Percentiles rank a stretch among this genome's conserved stretches.
Evolutionary conservation across 2,329 filamentous ascomycete genomes (phyloP).

Genomic region (Diplodia mutila): DNA sequence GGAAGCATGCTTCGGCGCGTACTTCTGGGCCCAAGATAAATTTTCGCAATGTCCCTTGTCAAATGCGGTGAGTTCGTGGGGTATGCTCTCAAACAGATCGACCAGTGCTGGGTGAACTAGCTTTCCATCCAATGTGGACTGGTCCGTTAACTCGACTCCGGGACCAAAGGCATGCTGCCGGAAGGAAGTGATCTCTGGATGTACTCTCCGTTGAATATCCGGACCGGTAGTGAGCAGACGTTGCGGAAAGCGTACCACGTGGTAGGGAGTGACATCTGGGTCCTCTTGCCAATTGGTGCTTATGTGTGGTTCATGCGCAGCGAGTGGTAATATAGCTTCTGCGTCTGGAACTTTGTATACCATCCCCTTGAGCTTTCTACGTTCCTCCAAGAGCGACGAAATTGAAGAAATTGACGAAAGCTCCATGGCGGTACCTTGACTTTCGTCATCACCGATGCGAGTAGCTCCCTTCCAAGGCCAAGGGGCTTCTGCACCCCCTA

Average conservation of each 20-base stretch:
- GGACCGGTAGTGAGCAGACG: slow-evolving; percentile 42
- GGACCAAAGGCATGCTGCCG: background rate
- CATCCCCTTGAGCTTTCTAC: slow-evolving; percentile 47
- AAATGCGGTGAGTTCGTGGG: slow-evolving; percentile 71
- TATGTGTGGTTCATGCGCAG: background rate
- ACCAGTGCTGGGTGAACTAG: slow-evolving; percentile 61
- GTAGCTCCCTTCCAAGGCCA: slow-evolving; percentile 71
- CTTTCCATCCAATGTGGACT: background rate
- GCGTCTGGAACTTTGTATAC: slow-evolving; percentile 34
- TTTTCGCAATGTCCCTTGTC: slow-evolving; percentile 77
- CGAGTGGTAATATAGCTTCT: slow-evolving; percentile 33
- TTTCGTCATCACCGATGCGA: slow-evolving; percentile 61
- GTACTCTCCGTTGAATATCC: slow-evolving; percentile 47
- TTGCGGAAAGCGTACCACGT: slow-evolving; percentile 29
- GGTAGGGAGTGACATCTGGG: background rate
- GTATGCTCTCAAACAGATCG: slow-evolving; percentile 63
- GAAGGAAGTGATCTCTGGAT: slow-evolving; percentile 27
- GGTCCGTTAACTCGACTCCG: background rate
- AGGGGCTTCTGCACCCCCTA: slow-evolving; percentile 69
- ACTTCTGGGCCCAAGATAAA: slow-evolving; percentile 79
- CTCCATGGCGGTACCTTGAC: background rate
- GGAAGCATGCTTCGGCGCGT: slow-evolving; percentile 69
- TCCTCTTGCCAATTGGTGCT: background rate
- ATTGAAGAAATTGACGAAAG: background rate
- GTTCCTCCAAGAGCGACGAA: background rate